Base-by-base conservation (phyloP, 768 basidiomycete genomes). In the Lentinula guzmanii region DNA sequence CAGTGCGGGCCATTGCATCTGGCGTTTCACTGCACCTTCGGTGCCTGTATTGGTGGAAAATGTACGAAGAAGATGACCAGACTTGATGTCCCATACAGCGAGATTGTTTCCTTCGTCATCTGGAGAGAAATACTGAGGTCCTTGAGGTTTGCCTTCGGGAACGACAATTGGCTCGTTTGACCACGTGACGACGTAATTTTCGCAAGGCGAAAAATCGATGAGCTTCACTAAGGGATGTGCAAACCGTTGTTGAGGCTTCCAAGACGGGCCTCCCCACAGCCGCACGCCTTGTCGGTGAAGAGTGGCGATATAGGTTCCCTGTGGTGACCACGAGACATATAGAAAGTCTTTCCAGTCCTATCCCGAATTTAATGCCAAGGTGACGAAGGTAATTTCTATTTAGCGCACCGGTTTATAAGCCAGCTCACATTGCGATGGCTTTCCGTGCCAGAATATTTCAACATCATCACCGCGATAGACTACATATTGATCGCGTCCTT, bases 1-100 rank as follows among this genome's bases (percentile, higher is more conserved):
- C 65, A 99, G 78, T 21, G 88, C 86, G 2, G 97, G 97, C 95
- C 96, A 98, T 66, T 86, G 86, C 84, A 93, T 89, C 70, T 89
- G 90, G 69, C 91, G 93, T 75, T 90, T 91, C 61, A 72, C 71
- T 1, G 79, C 75, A 37, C 82, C 77, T 31, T 89, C 90, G 64
- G 77, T 82, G 59, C 87, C 87, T 50, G 76, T 75, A 50, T 74
- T 75, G 52, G 86, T 81, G 9, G 89, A 84, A 76, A 99, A 98
- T 1, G 95, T 98, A 56, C 97, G 90, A 48, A 98, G 83, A 21
- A 98, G 86, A 65, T 89, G 82, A 31, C 93, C 93, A 16, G 95
- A 89, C 75, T 94, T 95, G 78, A 96, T 86, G 68, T 98, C 94
- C 97, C 97, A 99, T n/a, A 99, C 86, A 61, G 95, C 97, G 63